phyloP scores from a whole-genome alignment of 1,139 yeast species.

The Saccharomyces hybrid region DNA sequence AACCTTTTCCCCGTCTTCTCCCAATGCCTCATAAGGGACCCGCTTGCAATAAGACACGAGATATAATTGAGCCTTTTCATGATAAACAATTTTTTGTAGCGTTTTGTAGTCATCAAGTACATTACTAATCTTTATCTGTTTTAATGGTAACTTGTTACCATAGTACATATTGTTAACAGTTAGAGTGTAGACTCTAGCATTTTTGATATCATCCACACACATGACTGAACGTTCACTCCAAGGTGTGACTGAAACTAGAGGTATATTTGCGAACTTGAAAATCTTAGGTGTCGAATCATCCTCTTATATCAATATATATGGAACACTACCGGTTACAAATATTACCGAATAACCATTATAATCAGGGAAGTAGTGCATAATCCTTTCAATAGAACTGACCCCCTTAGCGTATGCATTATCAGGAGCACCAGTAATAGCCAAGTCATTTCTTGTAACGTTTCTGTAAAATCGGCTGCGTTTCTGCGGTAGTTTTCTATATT shows the following conservation, averaged over 20 bases:
- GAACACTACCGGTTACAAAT: slow-evolving; percentile 67
- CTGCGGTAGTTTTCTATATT: slow-evolving; percentile 54
- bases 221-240: slow-evolving; percentile 40
- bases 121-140: slow-evolving; percentile 34
- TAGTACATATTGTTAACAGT: slow-evolving; percentile 38
- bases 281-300: slow-evolving; percentile 59
- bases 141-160: slow-evolving; percentile 58
- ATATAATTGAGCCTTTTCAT: slow-evolving; percentile 58
- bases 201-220: slow-evolving; percentile 61
- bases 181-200: slow-evolving; percentile 59
- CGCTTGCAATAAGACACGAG: slow-evolving; percentile 56
- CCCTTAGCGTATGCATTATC: slow-evolving; percentile 65
- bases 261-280: slow-evolving; percentile 57
- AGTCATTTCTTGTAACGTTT: slow-evolving; percentile 40
- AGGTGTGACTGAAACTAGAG: slow-evolving; percentile 48
- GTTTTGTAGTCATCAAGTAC: slow-evolving; percentile 46
- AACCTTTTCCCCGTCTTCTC: slow-evolving; percentile 64
- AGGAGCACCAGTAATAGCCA: slow-evolving; percentile 63
- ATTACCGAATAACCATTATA: slow-evolving; percentile 54
- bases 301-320: slow-evolving; percentile 60
- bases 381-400: slow-evolving; percentile 56
- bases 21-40: slow-evolving; percentile 57
- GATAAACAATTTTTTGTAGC: slow-evolving; percentile 61
- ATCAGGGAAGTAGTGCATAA: slow-evolving; percentile 52
- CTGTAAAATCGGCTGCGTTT: slow-evolving; percentile 38